phyloP scores from a whole-genome alignment of 2,329 filamentous ascomycete genomes.

The Aureobasidium sp. region DNA sequence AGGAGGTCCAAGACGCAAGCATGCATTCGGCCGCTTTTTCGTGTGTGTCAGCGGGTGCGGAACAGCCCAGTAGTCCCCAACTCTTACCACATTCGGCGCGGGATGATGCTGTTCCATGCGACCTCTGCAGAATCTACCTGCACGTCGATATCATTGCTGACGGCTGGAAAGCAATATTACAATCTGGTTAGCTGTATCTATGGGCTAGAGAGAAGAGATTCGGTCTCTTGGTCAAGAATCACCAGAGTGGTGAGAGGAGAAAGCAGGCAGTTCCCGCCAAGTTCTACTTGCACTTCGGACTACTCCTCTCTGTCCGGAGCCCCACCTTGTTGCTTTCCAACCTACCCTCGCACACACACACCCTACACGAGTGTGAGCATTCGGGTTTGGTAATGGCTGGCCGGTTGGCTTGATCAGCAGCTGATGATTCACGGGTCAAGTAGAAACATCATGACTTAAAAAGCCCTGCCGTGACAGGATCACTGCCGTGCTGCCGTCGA shows the following conservation, averaged over 20 bases:
- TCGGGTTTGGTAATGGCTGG: slow-evolving; percentile 2
- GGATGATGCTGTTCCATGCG: slow-evolving; percentile 5
- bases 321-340: slow-evolving; percentile 4
- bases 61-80: neutral
- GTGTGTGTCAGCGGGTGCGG: slow-evolving; percentile 6
- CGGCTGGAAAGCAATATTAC: neutral
- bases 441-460: slow-evolving; percentile 6
- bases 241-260: neutral
- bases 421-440: slow-evolving; percentile 8
- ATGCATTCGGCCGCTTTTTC: slow-evolving; percentile 5
- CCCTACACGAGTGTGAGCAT: slow-evolving; percentile 1
- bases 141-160: slow-evolving; percentile 11
- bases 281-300: slow-evolving; percentile 7
- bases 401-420: slow-evolving; percentile 8
- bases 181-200: neutral
- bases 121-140: slow-evolving; percentile 9
- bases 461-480: neutral
- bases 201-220: neutral
- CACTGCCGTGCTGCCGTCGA: slow-evolving; percentile 3
- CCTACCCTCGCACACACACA: slow-evolving; percentile 4
- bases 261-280: neutral
- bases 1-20: neutral
- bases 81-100: neutral
- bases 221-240: neutral
- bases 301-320: slow-evolving; percentile 9